These are phyloP conservation scores for Daldinia bambusicola DNA, from an alignment of 495 filamentous ascomycete species.

Conservation along the genomic window DNA sequence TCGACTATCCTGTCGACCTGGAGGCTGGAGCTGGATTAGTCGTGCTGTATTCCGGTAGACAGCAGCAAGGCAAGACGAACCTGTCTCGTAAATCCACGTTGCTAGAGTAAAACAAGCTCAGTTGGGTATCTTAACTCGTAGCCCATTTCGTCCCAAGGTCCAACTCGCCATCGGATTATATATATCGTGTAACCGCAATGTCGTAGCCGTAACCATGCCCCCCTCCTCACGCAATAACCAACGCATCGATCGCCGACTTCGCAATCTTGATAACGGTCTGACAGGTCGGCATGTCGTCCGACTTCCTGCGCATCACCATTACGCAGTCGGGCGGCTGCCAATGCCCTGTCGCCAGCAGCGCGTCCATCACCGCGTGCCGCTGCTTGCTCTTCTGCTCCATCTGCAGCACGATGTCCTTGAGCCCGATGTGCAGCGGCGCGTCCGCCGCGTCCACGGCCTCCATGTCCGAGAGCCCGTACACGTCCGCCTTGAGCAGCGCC, in stretches of 20 bases:
- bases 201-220: no score
- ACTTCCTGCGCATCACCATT: slow-evolving; percentile 24
- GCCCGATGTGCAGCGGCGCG: slow-evolving; percentile 50
- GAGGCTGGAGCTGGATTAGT: neutral
- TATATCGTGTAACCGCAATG: no score
- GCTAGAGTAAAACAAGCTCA: neutral
- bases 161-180: no score
- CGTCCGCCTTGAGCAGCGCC: slow-evolving; percentile 62
- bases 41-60: neutral
- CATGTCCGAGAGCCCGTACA: slow-evolving; percentile 58
- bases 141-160: no score
- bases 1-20: neutral
- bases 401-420: slow-evolving; percentile 61
- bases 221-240: slow-evolving; percentile 58
- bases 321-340: slow-evolving; percentile 32
- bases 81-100: neutral
- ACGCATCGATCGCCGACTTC: slow-evolving; percentile 57
- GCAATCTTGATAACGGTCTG: slow-evolving; percentile 61
- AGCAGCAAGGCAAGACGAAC: neutral
- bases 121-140: no score
- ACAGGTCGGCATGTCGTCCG: slow-evolving; percentile 52
- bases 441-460: neutral
- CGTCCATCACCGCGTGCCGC: slow-evolving; percentile 55
- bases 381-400: slow-evolving; percentile 59
- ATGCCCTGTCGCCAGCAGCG: slow-evolving; percentile 46